Evolutionary conservation across 441 rosid species (phyloP), one percentile per base, ranked within the genome.

Genomic region (Croton laevigatus): DNA sequence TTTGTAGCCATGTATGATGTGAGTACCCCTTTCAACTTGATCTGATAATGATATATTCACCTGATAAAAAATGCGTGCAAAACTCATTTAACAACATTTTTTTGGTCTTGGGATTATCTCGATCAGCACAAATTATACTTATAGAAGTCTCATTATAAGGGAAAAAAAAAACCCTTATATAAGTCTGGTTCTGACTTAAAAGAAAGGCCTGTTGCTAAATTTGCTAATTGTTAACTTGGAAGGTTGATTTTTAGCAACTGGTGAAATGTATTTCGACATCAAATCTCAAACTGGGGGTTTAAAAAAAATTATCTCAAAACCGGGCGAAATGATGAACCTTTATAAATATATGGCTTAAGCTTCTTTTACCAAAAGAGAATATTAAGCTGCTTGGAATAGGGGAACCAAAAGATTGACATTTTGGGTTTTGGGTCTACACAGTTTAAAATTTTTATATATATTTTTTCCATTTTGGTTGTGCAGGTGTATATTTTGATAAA

Each of bases 401-500:
- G 32, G 2, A 27, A 27, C 32, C 62, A 22, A 49, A 17, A 14
- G 14, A 10, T 17, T 46, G 10, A 66, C 10, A 38, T 40, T 14
- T 17, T 14, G 20, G 20, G 7, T 65, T 48, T 4, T 66, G 19
- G 23, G 44, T 9, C 12, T 22, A 36, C 32, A 1, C 2, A 27
- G 32, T 27, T 27, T 27, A 27, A 27, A 27, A 27, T 27, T 27
- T 27, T 1, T 27, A 27, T 27, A 27, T 2, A 27, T 27, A 55
- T 10, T 40, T 4, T 36, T 9, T 12, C 36, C 20, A 52, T 34
- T 64, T 73, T 69, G 55, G 60, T 78, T 27, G 32, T 27, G 83
- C 85, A 87, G 91, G 78, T 76, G 79, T 49, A 17, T 76, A 81
- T 80, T 70, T 84, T 37, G 52, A 37, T 65, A 61, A 22, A 57